These are phyloP conservation scores for Aquilaria sinensis DNA, from an alignment of 345 rosid genomes.

Conservation along the genomic window DNA sequence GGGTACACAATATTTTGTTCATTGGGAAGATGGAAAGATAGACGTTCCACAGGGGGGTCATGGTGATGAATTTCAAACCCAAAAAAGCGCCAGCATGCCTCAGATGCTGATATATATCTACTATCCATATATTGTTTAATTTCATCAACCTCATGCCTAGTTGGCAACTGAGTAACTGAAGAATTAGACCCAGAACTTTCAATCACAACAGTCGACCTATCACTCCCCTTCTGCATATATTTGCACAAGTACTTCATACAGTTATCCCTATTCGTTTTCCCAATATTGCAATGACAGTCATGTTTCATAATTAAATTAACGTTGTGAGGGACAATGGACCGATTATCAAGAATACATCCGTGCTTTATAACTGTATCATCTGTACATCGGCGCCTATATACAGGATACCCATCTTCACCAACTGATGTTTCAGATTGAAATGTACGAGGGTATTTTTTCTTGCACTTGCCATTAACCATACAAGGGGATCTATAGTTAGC, in stretches of 20 bases:
- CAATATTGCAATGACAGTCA: no score
- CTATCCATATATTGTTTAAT: background rate
- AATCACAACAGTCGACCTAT: background rate
- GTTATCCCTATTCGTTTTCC: no score
- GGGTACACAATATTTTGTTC: background rate
- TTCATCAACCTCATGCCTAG: background rate
- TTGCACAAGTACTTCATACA: no score
- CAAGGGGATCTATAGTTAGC: background rate
- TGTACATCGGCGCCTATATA: background rate
- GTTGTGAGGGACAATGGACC: no score
- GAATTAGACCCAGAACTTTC: no score
- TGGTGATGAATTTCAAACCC: background rate
- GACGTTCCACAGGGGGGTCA: background rate
- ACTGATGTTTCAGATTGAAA: background rate
- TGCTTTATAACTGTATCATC: background rate
- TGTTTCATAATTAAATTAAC: no score
- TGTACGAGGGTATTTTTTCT: background rate
- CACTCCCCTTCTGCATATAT: no score
- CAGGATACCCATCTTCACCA: background rate
- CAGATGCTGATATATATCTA: background rate
- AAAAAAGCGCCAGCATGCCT: background rate
- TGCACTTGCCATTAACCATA: background rate
- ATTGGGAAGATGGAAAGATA: background rate
- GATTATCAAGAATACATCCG: no score
- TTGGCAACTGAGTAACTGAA: background rate